Evolutionary conservation across 108 stramenopile species (phyloP), one percentile per base, ranked within the genome.

Genomic region (Bacterosira constricta): DNA sequence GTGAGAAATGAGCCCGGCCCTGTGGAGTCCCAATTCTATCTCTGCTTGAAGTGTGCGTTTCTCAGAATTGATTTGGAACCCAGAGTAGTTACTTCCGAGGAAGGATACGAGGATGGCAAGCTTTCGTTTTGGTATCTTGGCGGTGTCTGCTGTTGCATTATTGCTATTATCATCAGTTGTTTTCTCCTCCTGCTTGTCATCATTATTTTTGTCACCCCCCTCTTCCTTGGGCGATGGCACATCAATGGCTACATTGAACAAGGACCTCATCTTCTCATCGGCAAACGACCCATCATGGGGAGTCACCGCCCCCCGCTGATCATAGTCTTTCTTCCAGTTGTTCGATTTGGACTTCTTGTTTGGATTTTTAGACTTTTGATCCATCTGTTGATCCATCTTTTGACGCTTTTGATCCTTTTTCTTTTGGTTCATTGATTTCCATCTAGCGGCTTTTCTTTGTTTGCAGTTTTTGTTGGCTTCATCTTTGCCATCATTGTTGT

Each of bases 1-100:
- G 6, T 71, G 46, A 11, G 69, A 68, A 5, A 99, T 80, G 37
- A 88, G 37, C 10, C 92, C 90, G 21, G 88, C 85, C 29, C 71
- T 58, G 69, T 82, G 88, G 63, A 99, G 55, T 18, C 94, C 97
- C 59, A 90, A 60, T 75, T 96, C 95, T 27, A 99, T 63, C 69
- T 97, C 97, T 5, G 96, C 91, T 63, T 99, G 97, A 15, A 98
- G 45, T 2, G 96, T 96, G 25, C 68, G 63, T 35, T 89, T 84
- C 5, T 77, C 88, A 13, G 74, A 41, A 70, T 96, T 91, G 63
- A 96, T 92, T 76, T 99, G 98, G 63, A 99, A 90, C 29, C 96
- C 96, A 37, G 69, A 67, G 69, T 95, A 97, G n/a, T 89, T 74
- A 5, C 83, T 75, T 8, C 91, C 91, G 23, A 89, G 18, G 69